Conservation (phyloP, 352 stramenopile genomes). For the Globisporangium nodosum region DNA sequence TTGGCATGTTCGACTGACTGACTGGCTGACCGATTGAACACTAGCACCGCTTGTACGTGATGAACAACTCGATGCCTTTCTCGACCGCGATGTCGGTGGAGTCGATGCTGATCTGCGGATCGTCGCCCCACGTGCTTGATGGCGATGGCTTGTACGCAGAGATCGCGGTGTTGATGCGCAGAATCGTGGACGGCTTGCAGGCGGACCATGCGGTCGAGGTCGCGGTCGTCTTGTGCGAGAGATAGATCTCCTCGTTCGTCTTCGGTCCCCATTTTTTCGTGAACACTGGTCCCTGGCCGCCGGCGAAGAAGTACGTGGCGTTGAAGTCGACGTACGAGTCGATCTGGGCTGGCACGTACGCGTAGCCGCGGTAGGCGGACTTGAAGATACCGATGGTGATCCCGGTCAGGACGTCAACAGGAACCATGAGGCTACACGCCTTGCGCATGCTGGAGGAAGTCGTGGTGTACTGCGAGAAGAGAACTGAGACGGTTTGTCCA, state of each 20-base stretch:
- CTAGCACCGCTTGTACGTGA: constrained; percentile 21
- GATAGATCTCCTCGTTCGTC: constrained; percentile 14
- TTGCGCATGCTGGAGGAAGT: constrained; percentile 16
- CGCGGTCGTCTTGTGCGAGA: constrained; percentile 18
- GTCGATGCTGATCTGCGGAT: constrained; percentile 22
- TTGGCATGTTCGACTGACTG: no score
- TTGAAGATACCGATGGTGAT: constrained; percentile 29
- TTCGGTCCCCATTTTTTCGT: constrained; percentile 10
- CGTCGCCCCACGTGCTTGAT: background rate
- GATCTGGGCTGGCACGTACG: constrained; percentile 16
- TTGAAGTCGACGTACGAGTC: constrained; percentile 18
- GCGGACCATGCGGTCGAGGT: constrained; percentile 21
- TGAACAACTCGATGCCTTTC: constrained; percentile 20
- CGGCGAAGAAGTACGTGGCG: constrained; percentile 25
- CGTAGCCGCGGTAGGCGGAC: constrained; percentile 28
- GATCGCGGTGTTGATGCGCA: constrained; percentile 28
- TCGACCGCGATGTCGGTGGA: constrained; percentile 22
- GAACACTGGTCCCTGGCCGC: constrained; percentile 12
- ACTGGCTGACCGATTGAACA: background rate
- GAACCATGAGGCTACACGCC: constrained; percentile 23
- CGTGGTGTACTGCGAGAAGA: constrained; percentile 26
- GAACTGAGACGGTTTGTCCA: constrained; percentile 26
- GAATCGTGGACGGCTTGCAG: constrained; percentile 18
- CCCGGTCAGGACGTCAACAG: constrained; percentile 14
- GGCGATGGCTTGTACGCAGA: constrained; percentile 13